Evolutionary conservation across 148 eudicot species (phyloP).

Genomic region (Rhododendron griersonianum): DNA sequence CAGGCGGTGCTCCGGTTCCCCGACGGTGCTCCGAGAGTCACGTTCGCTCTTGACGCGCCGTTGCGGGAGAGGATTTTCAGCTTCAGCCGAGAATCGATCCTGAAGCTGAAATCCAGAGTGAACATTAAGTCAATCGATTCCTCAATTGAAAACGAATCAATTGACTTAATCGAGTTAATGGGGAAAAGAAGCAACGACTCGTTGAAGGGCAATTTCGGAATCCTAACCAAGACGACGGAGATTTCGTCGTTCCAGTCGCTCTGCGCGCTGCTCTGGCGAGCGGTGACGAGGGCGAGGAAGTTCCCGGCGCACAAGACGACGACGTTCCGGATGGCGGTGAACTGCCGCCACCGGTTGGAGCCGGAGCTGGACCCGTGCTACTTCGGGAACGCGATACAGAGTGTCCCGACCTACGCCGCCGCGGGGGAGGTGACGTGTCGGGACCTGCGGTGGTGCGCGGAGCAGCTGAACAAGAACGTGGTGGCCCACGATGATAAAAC

Average conservation of each 20-base stretch:
- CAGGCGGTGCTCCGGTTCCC: conserved; percentile 51
- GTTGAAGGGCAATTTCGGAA: conserved; percentile 9
- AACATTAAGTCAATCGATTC: conserved; percentile 4
- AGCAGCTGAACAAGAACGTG: conserved; percentile 57
- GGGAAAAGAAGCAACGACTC: conserved; percentile 67
- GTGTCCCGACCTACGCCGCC: conserved; percentile 59
- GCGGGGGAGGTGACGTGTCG: conserved; percentile 46
- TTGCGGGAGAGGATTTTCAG: conserved; percentile 67
- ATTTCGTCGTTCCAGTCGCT: conserved; percentile 79
- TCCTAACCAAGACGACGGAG: conserved; percentile 20
- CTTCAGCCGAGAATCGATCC: conserved; percentile 61
- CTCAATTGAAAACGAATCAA: neutral
- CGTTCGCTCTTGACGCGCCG: conserved; percentile 49
- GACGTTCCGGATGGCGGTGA: conserved; percentile 88
- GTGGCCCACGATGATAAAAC: conserved; percentile 38
- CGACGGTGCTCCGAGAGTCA: conserved; percentile 58
- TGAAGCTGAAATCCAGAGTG: conserved; percentile 46
- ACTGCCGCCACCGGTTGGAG: conserved; percentile 69
- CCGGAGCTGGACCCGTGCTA: conserved; percentile 59
- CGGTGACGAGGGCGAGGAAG: conserved; percentile 73
- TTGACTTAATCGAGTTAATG: conserved; percentile 36
- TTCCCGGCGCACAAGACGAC: conserved; percentile 33
- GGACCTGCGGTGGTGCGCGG: conserved; percentile 77
- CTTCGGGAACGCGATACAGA: conserved; percentile 93
- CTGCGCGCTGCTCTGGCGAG: conserved; percentile 67